Evolutionary conservation across 2,329 filamentous ascomycete species (phyloP).

Genomic region (Metarhizium brunneum): DNA sequence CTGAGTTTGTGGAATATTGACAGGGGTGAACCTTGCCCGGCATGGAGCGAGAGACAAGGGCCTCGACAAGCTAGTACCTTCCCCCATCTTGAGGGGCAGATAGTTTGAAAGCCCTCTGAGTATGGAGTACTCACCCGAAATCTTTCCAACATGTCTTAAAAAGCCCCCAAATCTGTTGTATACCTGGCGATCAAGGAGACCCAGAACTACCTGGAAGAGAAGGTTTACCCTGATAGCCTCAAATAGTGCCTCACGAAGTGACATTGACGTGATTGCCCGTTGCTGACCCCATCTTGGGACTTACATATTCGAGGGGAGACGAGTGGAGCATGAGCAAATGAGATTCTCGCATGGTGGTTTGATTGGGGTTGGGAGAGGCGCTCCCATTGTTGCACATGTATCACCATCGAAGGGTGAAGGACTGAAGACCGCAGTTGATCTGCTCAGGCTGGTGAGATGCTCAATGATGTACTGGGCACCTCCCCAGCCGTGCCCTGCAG

Average conservation of each 20-base stretch:
- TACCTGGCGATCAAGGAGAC: too few relatives aligned
- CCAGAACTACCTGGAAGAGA: too few relatives aligned
- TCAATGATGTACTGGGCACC: too few relatives aligned
- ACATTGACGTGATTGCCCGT: neutral
- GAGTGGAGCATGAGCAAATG: neutral
- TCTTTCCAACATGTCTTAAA: too few relatives aligned
- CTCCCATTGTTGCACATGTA: neutral
- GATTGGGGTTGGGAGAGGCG: neutral
- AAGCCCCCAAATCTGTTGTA: too few relatives aligned
- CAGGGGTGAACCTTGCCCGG: neutral
- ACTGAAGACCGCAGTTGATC: too few relatives aligned
- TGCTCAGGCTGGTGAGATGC: too few relatives aligned
- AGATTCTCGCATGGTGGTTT: neutral
- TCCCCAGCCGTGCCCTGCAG: too few relatives aligned
- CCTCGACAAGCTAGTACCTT: neutral
- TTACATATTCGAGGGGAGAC: neutral
- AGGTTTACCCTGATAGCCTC: too few relatives aligned
- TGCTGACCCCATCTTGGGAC: neutral
- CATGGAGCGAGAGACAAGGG: neutral
- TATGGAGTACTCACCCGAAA: too few relatives aligned
- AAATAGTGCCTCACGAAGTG: neutral
- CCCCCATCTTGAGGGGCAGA: too few relatives aligned
- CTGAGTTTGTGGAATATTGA: neutral
- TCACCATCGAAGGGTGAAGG: neutral
- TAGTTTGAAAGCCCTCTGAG: too few relatives aligned